Base-by-base conservation (phyloP, 179 eudicot species). In the Actinidia arguta region DNA sequence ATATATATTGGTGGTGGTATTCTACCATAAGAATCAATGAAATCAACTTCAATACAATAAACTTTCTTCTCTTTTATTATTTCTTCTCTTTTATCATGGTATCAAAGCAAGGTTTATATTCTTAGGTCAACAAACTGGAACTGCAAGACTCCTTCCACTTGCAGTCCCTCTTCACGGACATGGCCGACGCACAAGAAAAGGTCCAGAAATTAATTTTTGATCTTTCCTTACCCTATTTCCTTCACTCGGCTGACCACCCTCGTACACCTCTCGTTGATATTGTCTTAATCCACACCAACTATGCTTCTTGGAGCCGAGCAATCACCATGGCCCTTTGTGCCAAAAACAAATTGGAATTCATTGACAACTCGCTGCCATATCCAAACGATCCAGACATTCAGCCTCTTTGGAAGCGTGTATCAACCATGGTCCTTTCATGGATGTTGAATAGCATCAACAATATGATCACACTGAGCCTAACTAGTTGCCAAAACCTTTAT, bases 271-370 rank as follows among this genome's bases (percentile, higher is more conserved):
- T 68, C 12, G 73, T 68, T 6, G 73, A 68, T 18, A 20, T 39
- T 44, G 73, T 24, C 73, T 68, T 68, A 22, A 68, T 50, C 73
- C 73, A 68, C 50, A 68, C 73, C 48, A 68, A 68, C 47, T 68
- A 68, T 18, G 70, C 44, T 42, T 66, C 70, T 25, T 66, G 70
- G 70, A 66, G 70, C 31, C 46, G 44, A 3, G 70, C 73, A 12
- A 17, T 68, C 68, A 24, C 68, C 68, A 63, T 63, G 39, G 36
- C 68, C 12, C 68, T 63, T 63, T 63, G 68, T 63, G 68, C 68
- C 24, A 64, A 61, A 22, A 61, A 61, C 7, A 61, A 61, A 22
- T 61, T 61, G 22, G 24, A 27, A 3, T 61, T 61, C 44, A 27
- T 24, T n/a, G 69, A 64, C 44, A 64, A 64, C 16, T 8, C 69